Evolutionary conservation across 768 basidiomycete species (phyloP), one percentile per base, ranked within the genome.

Genomic region (Leccinum variicolor): DNA sequence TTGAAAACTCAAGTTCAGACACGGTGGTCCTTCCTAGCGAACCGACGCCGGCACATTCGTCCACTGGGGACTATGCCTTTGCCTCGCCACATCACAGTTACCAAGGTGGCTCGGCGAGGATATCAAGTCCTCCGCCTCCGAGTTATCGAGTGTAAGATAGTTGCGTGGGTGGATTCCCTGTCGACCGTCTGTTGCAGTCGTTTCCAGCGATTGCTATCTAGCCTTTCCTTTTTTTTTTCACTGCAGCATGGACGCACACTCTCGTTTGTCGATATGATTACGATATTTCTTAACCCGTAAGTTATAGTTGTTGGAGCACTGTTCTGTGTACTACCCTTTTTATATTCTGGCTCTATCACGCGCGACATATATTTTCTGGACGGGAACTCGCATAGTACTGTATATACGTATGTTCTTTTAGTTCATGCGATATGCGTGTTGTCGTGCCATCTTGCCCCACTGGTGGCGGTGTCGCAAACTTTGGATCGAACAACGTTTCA

Each of bases 11-110:
- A 50, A 62, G 61, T 34, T 57, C 60, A 1, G 72, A 66, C 45
- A 63, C 68, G 10, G 8, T 62, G 26, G n/a, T 52, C 11, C 55
- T 61, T 29, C 63, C 70, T 14, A 51, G 28, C 21, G 55, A 3
- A 31, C 59, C 56, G 1, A 62, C 56, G 28, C 62, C 59, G 6
- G 52, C 28, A 19, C 58, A 21, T n/a, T 55, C 62, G 7, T 10
- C 59, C 17, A 15, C 45, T 6, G 66, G 55, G n/a, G 62, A 58
- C 7, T 72, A 73, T 21, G 56, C 70, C 13, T 73, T 69, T 56
- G 39, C 51, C 33, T 48, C 66, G 2, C 66, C 68, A 15, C 65
- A 60, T 13, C 63, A 69, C 53, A 65, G 69, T 31, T 73, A 66
- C 52, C 51, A 58, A 49, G 60, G 61, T 28, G 36, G 28, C 25